Evolutionary conservation across 495 filamentous ascomycete genomes (phyloP).

Genomic region (Xylaria palmicola): DNA sequence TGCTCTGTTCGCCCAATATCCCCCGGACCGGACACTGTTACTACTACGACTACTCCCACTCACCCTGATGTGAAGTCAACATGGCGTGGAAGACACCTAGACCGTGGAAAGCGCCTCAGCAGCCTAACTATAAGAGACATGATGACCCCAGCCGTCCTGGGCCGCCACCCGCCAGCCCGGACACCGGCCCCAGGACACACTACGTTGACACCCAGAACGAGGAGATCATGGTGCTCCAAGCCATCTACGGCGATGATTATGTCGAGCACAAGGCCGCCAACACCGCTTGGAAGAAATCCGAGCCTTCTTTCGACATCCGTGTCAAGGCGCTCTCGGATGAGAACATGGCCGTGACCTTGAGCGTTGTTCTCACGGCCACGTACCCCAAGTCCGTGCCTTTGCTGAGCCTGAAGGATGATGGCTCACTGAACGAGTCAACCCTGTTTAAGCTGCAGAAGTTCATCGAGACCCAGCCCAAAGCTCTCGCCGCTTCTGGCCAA

Average conservation of each 20-base stretch:
- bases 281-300: conserved; percentile 89
- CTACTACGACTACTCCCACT: conserved; percentile 18
- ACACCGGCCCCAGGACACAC: conserved; percentile 50
- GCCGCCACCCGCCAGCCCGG: conserved; percentile 37
- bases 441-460: conserved; percentile 67
- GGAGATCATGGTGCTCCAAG: conserved; percentile 80
- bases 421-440: conserved; percentile 60
- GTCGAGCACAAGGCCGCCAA: conserved; percentile 66
- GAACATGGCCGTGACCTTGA: conserved; percentile 60
- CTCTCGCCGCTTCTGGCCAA: conserved; percentile 54
- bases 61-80: conserved; percentile 22
- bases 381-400: conserved; percentile 87
- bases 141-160: conserved; percentile 42
- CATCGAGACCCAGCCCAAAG: conserved; percentile 65
- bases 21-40: conserved; percentile 1
- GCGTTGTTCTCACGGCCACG: conserved; percentile 78
- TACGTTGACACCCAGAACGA: conserved; percentile 84
- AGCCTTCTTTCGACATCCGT: conserved; percentile 76
- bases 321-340: conserved; percentile 70
- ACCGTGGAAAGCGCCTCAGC: conserved; percentile 39
- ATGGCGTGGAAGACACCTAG: conserved; percentile 48
- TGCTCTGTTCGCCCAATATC: conserved; percentile 23
- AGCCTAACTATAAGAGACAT: conserved; percentile 36
- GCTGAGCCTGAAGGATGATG: conserved; percentile 64
- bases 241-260: conserved; percentile 93